A percentile compares a stretch with the other conserved stretches of the same genome.
These are phyloP conservation scores for Nigrograna mackinnonii DNA, from an alignment of 2,329 filamentous ascomycete species.

Conservation along the genomic window DNA sequence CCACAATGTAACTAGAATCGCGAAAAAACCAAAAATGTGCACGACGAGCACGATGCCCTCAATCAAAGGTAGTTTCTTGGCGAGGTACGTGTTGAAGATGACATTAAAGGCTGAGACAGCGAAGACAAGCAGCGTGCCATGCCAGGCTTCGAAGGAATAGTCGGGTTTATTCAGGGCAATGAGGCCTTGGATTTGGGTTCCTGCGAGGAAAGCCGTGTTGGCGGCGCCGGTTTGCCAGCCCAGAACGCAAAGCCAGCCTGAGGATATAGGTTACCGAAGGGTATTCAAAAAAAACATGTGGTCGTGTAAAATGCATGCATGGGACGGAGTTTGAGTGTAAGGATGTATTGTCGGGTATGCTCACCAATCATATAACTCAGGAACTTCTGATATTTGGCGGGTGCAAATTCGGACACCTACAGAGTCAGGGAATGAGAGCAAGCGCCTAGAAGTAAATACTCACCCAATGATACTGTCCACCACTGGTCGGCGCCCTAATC, in stretches of 20 bases:
- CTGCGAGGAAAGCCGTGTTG: conserved; percentile 18
- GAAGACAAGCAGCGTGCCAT: conserved; percentile 52
- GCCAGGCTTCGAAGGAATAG: conserved; percentile 47
- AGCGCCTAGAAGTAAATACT: background rate
- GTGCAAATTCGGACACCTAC: conserved; percentile 39
- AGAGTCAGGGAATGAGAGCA: background rate
- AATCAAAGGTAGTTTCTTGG: conserved; percentile 45
- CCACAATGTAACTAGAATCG: conserved; percentile 45
- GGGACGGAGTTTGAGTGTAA: no score
- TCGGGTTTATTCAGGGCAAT: conserved; percentile 37
- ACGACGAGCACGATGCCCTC: conserved; percentile 51
- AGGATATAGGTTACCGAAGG: background rate
- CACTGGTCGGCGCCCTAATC: conserved; percentile 21
- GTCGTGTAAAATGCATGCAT: no score
- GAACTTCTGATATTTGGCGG: conserved; percentile 35
- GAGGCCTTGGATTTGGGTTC: conserved; percentile 25
- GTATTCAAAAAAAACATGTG: background rate
- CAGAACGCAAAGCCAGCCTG: conserved; percentile 44
- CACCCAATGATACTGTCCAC: conserved; percentile 28
- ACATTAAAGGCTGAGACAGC: conserved; percentile 40
- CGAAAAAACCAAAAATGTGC: conserved; percentile 55
- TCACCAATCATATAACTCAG: conserved; percentile 39
- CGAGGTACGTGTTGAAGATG: conserved; percentile 46
- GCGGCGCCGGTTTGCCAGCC: conserved; percentile 41
- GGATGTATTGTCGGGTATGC: no score